These are phyloP conservation scores for Ascochyta clinopodiicola DNA, from an alignment of 2,329 filamentous ascomycete genomes.

Conservation along the genomic window DNA sequence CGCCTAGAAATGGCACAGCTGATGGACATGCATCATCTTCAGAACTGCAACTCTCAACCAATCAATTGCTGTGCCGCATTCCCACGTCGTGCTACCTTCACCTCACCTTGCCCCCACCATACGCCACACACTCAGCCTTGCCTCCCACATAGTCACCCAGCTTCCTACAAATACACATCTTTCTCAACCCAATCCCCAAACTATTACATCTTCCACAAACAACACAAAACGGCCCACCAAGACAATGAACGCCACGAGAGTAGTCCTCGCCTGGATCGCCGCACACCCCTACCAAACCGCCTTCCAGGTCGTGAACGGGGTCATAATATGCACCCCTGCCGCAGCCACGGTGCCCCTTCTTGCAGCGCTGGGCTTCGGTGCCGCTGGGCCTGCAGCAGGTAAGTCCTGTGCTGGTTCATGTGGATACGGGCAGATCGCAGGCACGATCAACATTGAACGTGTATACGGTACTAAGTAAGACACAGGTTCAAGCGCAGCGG, in stretches of 20 bases:
- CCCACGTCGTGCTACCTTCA: not conserved
- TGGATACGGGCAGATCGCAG: no score
- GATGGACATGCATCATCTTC: not conserved
- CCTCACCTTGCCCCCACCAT: not conserved
- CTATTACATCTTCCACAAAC: no score
- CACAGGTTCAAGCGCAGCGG: slow-evolving; percentile 31
- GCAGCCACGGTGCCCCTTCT: slow-evolving; percentile 33
- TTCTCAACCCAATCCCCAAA: not conserved
- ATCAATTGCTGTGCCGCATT: not conserved
- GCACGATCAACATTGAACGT: no score
- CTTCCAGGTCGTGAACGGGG: slow-evolving; percentile 32
- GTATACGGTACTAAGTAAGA: no score
- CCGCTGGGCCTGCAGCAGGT: slow-evolving; percentile 33
- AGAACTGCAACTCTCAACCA: not conserved
- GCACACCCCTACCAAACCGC: slow-evolving; percentile 34
- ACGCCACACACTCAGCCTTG: slow-evolving; percentile 5
- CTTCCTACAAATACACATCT: no score
- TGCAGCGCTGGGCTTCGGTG: slow-evolving; percentile 27
- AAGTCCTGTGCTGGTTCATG: not conserved
- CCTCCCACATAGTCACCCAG: not conserved
- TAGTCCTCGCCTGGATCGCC: slow-evolving; percentile 25
- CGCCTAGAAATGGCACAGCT: not conserved
- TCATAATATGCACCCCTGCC: slow-evolving; percentile 32
- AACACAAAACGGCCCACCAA: not conserved
- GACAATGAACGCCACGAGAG: slow-evolving; percentile 9